A percentile compares a stretch with the other conserved stretches of the same genome.
phyloP scores from a whole-genome alignment of 805 yeast species.

The Lachancea meyersii region DNA sequence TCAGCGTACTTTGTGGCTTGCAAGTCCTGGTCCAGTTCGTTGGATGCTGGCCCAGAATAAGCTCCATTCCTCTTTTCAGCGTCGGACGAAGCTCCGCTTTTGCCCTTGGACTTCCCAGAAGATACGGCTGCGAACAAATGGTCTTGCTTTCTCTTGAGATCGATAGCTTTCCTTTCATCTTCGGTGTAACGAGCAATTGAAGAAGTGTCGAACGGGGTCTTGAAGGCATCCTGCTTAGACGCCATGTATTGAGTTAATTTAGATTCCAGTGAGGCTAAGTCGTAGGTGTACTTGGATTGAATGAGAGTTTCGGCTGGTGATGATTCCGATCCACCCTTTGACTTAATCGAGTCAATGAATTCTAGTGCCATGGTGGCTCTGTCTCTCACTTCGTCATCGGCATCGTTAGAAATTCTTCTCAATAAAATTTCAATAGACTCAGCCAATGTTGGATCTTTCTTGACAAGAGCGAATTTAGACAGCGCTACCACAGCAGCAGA shows the following conservation, averaged over 20 bases:
- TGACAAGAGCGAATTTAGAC: conserved; percentile 79
- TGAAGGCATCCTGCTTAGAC: conserved; percentile 33
- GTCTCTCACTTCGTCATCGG: conserved; percentile 96
- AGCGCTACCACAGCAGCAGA: conserved; percentile 93
- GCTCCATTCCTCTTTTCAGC: conserved; percentile 22
- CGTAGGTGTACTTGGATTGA: conserved; percentile 61
- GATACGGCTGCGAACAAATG: conserved; percentile 31
- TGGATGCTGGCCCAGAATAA: conserved; percentile 26
- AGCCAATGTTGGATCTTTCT: conserved; percentile 57
- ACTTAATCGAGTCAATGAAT: conserved; percentile 44
- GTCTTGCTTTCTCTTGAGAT: conserved; percentile 47
- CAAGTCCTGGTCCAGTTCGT: conserved; percentile 32
- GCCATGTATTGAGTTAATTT: conserved; percentile 65
- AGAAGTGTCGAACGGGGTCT: conserved; percentile 63
- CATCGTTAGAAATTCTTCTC: conserved; percentile 77
- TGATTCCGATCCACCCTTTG: conserved; percentile 24
- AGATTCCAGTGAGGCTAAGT: conserved; percentile 70
- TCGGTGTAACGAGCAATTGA: conserved; percentile 58
- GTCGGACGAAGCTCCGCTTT: conserved; percentile 14
- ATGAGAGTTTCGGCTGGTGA: conserved; percentile 40
- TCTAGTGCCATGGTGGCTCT: conserved; percentile 84
- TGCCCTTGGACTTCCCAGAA: conserved; percentile 16
- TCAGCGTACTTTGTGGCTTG: conserved; percentile 61
- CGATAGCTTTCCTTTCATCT: conserved; percentile 63
- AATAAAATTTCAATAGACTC: conserved; percentile 69